Percentiles rank a stretch among this genome's conserved stretches.
Evolutionary conservation across 2,329 filamentous ascomycete genomes (phyloP).

Genomic region (Phialophora verrucosa): DNA sequence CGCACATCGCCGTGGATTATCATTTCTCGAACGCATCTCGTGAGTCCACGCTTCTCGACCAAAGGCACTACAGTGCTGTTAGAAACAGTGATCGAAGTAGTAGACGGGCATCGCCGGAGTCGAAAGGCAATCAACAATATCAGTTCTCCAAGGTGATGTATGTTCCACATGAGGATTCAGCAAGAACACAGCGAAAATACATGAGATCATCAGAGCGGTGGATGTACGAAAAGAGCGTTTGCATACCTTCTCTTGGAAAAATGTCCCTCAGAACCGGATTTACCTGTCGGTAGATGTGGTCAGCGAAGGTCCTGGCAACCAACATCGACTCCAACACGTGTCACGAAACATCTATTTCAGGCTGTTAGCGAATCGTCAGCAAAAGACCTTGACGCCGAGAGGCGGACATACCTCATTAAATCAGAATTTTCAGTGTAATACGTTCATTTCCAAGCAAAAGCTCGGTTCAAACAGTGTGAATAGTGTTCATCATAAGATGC

Average conservation of each 20-base stretch:
- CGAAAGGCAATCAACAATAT: conserved; percentile 39
- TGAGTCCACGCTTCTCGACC: not conserved
- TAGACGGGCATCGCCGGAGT: not conserved
- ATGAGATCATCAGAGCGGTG: conserved; percentile 62
- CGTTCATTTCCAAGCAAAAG: conserved; percentile 62
- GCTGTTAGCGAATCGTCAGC: conserved; percentile 37
- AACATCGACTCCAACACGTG: conserved; percentile 42
- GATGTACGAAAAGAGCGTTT: not conserved
- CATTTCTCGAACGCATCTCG: not conserved
- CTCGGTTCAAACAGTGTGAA: conserved; percentile 73
- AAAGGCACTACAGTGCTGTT: conserved; percentile 2
- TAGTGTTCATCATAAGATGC: conserved; percentile 69
- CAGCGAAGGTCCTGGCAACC: conserved; percentile 26
- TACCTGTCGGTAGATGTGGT: conserved; percentile 8
- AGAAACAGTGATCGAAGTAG: not conserved
- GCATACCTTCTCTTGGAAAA: conserved; percentile 17
- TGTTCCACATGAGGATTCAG: conserved; percentile 66
- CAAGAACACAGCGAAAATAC: conserved; percentile 69
- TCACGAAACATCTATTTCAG: conserved; percentile 49
- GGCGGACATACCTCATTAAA: conserved; percentile 66
- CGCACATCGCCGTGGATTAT: not conserved
- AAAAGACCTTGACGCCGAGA: not conserved
- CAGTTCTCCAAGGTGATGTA: conserved; percentile 71
- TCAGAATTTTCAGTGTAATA: conserved; percentile 69
- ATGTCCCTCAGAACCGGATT: not conserved